Evolutionary conservation across 139 green algal species (phyloP).

Genomic region (Edaphochlamys debaryana): DNA sequence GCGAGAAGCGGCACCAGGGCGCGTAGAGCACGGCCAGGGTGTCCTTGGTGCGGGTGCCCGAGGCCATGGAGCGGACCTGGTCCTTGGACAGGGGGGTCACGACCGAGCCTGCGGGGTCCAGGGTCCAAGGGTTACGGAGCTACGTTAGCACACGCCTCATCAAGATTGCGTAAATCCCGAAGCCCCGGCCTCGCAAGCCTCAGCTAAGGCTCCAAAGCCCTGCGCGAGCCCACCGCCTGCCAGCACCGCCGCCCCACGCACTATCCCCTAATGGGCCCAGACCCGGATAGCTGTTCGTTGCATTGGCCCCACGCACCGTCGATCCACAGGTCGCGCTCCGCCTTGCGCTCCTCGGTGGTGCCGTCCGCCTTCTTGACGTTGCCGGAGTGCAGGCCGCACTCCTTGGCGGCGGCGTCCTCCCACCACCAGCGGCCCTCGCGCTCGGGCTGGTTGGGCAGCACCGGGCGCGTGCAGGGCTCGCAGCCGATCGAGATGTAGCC

Average conservation of each 20-base stretch:
- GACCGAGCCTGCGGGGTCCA: background rate
- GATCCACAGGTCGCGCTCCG: slow-evolving; percentile 76
- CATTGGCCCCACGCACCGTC: slow-evolving; percentile 11
- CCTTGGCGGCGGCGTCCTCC: slow-evolving; percentile 91
- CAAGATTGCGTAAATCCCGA: too few relatives aligned
- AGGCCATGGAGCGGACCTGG: slow-evolving; percentile 66
- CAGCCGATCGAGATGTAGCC: slow-evolving; percentile 98
- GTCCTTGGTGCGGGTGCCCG: slow-evolving; percentile 71
- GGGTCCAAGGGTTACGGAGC: too few relatives aligned
- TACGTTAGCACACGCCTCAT: too few relatives aligned
- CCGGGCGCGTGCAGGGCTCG: slow-evolving; percentile 94
- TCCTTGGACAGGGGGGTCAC: slow-evolving; percentile 72
- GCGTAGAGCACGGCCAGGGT: slow-evolving; percentile 94
- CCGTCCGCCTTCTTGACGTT: slow-evolving; percentile 81
- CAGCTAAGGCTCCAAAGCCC: too few relatives aligned
- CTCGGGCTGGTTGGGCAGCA: slow-evolving; percentile 93
- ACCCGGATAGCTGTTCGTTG: too few relatives aligned
- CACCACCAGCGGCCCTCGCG: slow-evolving; percentile 99
- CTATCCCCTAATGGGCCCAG: background rate
- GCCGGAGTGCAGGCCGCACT: slow-evolving; percentile 97
- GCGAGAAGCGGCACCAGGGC: slow-evolving; percentile 96
- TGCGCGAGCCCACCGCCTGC: too few relatives aligned
- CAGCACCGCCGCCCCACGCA: background rate
- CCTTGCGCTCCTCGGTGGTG: slow-evolving; percentile 53
- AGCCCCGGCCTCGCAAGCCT: too few relatives aligned